Evolutionary conservation across 2,329 filamentous ascomycete species (phyloP).

Genomic region (Talaromyces sp.): DNA sequence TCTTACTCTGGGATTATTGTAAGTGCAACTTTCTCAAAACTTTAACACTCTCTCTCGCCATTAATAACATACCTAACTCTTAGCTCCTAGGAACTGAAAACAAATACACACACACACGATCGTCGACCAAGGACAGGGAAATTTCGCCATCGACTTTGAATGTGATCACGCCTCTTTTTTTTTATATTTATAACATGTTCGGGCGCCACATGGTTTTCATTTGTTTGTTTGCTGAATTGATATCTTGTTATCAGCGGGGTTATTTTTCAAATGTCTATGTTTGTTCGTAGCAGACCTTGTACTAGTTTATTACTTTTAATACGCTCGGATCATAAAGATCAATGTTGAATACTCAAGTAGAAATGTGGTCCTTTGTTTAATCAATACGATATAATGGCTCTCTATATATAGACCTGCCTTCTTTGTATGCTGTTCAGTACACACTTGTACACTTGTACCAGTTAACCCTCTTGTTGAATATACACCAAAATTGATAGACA

Average conservation of each 20-base stretch:
- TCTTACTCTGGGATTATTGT: constrained; percentile 71
- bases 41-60: neutral
- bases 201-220: neutral
- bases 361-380: neutral
- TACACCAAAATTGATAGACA: constrained; percentile 9
- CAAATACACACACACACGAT: neutral
- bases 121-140: neutral
- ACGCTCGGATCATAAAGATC: neutral
- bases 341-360: too few species aligned
- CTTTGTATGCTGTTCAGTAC: neutral
- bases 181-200: neutral
- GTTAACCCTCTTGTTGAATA: constrained; percentile 13
- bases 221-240: constrained; percentile 3
- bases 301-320: neutral
- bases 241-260: neutral
- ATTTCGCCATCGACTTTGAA: neutral
- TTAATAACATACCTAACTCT: constrained; percentile 15
- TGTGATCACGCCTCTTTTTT: neutral
- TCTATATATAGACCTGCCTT: neutral
- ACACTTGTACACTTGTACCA: neutral
- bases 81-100: constrained; percentile 11
- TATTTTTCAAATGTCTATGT: neutral
- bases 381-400: neutral
- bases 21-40: constrained; percentile 35
- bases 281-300: neutral